Evolutionary conservation across 768 basidiomycete genomes (phyloP), one percentile per base, ranked within the genome.

Genomic region (Mycena olivaceomarginata): DNA sequence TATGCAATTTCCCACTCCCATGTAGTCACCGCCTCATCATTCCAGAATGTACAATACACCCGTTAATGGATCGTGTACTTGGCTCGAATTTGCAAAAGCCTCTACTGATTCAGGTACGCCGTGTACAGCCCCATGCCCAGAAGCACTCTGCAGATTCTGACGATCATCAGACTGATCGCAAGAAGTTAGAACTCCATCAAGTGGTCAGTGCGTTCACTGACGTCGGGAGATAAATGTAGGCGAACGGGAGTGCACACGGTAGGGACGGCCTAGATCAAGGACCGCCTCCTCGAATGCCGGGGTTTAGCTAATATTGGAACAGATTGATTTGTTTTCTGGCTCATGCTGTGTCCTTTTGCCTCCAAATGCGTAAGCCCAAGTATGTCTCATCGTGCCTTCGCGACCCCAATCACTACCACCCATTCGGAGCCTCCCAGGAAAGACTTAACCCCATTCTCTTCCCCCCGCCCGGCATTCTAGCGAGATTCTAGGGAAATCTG

Each of bases 181-280:
- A 11, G 15, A 11, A 45, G 43, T 11, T 45, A 15, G 43, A 67
- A 9, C 74, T 25, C 74, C 68, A 70, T 71, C n/a, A 57, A 67
- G 39, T 60, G 70, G 70, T 41, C 37, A 51, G 48, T 71, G 43
- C 22, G 53, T 51, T n/a, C 10, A 45, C 9, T 64, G 76, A 59
- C 76, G 72, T 79, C 77, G 77, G 77, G 43, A 53, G 74, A 75
- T 75, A 69, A 64, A 68, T 51, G 59, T 31, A 48, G 62, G 74
- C 72, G 73, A 5, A 48, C 67, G 70, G 48, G 63, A 67, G 46
- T 41, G 37, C 72, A 74, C 65, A 70, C 69, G 77, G 45, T 74
- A 39, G 40, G 51, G 16, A 48, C 73, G 77, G 77, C 20, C 43
- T 2, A 39, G 41, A 78, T 78, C 77, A 75, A 75, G 20, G 48